Percentiles rank a stretch among this genome's conserved stretches.
phyloP scores from a whole-genome alignment of 2,329 filamentous ascomycete species.

The Fusarium scirpi region DNA sequence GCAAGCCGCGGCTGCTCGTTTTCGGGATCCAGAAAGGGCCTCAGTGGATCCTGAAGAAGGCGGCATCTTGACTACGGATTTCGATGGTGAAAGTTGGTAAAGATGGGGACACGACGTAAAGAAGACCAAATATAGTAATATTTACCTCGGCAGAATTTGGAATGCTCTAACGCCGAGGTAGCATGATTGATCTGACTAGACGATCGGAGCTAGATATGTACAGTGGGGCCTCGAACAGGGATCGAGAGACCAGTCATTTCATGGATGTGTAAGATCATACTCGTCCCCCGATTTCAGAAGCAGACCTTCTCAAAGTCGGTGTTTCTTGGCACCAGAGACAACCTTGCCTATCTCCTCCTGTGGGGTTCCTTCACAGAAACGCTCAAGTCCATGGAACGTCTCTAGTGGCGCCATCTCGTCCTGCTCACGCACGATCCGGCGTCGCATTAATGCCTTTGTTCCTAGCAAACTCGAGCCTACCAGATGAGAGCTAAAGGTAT shows the following conservation, averaged over 20 bases:
- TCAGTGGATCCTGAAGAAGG: background rate
- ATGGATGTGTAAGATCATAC: too few relatives aligned
- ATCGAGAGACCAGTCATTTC: background rate
- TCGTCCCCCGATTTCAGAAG: too few relatives aligned
- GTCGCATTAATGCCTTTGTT: background rate
- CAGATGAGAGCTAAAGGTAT: background rate
- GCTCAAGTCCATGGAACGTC: background rate
- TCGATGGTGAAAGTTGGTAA: background rate
- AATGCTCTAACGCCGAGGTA: background rate
- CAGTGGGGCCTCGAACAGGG: background rate
- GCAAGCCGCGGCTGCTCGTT: conserved; percentile 18
- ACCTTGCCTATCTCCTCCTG: background rate
- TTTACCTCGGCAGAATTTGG: background rate
- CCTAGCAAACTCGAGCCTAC: background rate
- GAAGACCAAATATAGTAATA: background rate
- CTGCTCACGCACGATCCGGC: background rate
- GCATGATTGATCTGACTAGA: background rate
- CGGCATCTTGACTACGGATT: background rate
- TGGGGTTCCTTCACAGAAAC: background rate
- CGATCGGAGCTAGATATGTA: background rate
- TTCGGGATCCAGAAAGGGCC: background rate
- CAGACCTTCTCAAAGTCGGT: background rate
- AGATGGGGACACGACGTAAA: background rate
- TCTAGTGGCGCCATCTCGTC: background rate
- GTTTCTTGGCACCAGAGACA: background rate